Percentiles rank a stretch among this genome's conserved stretches.
phyloP scores from a whole-genome alignment of 2,329 filamentous ascomycete genomes.

The Pseudogymnoascus sp. region DNA sequence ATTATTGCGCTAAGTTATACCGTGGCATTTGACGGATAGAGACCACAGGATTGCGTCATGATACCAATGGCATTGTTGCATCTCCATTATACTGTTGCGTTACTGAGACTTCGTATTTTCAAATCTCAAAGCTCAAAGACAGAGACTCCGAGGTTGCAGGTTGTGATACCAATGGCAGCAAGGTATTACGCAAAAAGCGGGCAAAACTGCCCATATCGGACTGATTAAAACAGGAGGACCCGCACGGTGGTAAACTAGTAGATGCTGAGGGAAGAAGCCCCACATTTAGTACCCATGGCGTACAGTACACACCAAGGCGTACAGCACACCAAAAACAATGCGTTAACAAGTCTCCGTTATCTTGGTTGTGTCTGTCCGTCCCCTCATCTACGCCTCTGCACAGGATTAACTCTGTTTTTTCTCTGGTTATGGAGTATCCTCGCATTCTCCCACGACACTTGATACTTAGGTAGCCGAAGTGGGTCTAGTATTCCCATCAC shows the following conservation, averaged over 20 bases:
- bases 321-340: background rate
- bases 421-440: background rate
- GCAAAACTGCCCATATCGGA: background rate
- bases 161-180: background rate
- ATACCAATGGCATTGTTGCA: background rate
- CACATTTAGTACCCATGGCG: background rate
- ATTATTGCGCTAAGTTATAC: background rate
- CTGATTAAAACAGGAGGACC: background rate
- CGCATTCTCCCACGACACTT: background rate
- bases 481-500: background rate
- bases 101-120: background rate
- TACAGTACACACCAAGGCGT: background rate
- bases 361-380: background rate
- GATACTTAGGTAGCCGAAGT: background rate
- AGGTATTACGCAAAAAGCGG: background rate
- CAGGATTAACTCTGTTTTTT: background rate
- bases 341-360: background rate
- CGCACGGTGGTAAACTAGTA: background rate
- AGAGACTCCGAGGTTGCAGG: background rate
- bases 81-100: background rate
- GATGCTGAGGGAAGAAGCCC: background rate
- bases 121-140: background rate
- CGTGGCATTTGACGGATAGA: background rate
- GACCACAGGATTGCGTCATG: background rate
- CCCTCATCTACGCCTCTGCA: background rate